A percentile compares a stretch with the other conserved stretches of the same genome.
Evolutionary conservation across 2,329 filamentous ascomycete genomes (phyloP).

Genomic region (Hypoxylon sp.): DNA sequence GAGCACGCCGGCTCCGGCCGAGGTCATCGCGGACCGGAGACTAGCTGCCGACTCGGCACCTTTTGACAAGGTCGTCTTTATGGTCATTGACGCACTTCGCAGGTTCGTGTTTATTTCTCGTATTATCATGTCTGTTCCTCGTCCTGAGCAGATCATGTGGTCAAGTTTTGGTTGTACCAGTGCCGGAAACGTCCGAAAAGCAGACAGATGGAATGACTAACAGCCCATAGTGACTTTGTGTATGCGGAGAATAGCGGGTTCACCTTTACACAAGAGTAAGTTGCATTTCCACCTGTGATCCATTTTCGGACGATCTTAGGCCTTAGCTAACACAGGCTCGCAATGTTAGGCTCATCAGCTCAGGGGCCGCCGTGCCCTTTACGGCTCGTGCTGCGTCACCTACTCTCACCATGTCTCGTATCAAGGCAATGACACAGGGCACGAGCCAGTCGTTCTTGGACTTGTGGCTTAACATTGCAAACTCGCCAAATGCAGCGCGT

Average conservation of each 20-base stretch:
- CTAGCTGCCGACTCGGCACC: conserved; percentile 48
- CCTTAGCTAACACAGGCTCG: not conserved
- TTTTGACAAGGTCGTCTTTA: conserved; percentile 77
- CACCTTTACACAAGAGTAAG: conserved; percentile 66
- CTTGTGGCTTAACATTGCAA: conserved; percentile 78
- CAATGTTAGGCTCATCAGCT: conserved; percentile 62
- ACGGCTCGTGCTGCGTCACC: conserved; percentile 77
- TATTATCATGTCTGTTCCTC: not conserved
- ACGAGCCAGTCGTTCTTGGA: conserved; percentile 80
- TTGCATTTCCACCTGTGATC: not conserved
- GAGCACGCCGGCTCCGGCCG: conserved; percentile 2
- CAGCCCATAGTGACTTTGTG: conserved; percentile 69
- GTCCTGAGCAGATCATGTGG: too few relatives aligned
- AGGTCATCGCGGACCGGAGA: not conserved
- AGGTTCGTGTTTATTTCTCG: conserved; percentile 55
- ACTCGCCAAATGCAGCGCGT: conserved; percentile 74
- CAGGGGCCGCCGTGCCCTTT: conserved; percentile 74
- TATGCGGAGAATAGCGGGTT: conserved; percentile 72
- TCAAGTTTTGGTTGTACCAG: too few relatives aligned
- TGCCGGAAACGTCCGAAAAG: not conserved
- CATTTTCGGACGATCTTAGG: too few relatives aligned
- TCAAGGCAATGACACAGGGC: conserved; percentile 79
- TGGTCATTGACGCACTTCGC: conserved; percentile 78
- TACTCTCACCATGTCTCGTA: conserved; percentile 79
- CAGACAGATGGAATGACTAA: not conserved